phyloP scores from a whole-genome alignment of 257 asterid genomes.

The Solanum virginianum region DNA sequence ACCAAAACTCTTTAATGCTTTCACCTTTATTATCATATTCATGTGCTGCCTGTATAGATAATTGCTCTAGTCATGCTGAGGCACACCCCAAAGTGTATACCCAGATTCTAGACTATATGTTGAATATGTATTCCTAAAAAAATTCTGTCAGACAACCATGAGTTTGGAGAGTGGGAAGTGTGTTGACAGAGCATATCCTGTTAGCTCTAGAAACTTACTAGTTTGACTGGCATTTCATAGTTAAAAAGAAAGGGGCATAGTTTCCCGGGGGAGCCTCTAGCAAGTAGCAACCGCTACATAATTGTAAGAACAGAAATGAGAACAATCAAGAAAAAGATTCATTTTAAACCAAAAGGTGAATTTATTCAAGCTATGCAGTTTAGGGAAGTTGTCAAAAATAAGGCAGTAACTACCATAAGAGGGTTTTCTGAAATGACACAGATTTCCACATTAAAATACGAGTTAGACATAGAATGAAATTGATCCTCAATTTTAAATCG shows the following conservation, averaged over 20 bases:
- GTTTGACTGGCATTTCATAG: background rate
- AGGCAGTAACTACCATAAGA: background rate
- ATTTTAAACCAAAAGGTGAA: background rate
- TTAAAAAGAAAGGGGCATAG: background rate
- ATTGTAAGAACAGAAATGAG: background rate
- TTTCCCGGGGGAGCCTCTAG: background rate
- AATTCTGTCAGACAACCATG: background rate
- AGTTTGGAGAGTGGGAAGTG: background rate
- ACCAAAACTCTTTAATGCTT: background rate
- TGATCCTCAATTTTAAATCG: background rate
- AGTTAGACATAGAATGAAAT: background rate
- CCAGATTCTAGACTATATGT: background rate
- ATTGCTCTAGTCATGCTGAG: background rate
- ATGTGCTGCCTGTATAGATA: background rate
- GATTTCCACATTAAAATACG: background rate
- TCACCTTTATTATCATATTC: background rate
- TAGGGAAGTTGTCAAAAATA: background rate
- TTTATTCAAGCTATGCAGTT: background rate
- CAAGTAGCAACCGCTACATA: background rate
- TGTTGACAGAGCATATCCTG: background rate
- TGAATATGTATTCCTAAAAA: background rate
- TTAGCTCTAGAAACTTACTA: background rate
- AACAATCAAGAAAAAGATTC: background rate
- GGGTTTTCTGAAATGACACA: background rate
- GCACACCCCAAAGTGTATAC: background rate